Evolutionary conservation across 805 yeast genomes (phyloP).

Genomic region (Candida sonorensis): DNA sequence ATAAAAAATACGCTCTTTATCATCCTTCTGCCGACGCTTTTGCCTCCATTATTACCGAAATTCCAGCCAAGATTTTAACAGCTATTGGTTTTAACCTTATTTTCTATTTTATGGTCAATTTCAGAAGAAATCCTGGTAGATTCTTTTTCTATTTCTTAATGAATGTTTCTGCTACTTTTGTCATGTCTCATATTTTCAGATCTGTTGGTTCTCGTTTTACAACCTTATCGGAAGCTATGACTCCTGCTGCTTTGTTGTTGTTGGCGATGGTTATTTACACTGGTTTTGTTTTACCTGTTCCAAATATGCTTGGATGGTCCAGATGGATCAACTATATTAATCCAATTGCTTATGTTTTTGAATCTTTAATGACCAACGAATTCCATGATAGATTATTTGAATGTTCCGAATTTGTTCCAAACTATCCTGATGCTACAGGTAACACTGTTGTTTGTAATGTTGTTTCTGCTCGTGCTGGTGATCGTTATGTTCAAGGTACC

Average conservation of each 20-base stretch:
- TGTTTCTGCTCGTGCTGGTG: slow-evolving; percentile 37
- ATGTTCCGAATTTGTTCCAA: slow-evolving; percentile 43
- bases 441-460: slow-evolving; percentile 43
- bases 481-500: slow-evolving; percentile 43
- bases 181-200: slow-evolving; percentile 49
- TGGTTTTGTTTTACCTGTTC: slow-evolving; percentile 51
- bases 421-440: slow-evolving; percentile 36
- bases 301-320: slow-evolving; percentile 55
- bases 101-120: slow-evolving; percentile 45
- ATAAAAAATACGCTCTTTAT: slow-evolving; percentile 47
- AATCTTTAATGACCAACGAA: slow-evolving; percentile 50
- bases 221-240: slow-evolving; percentile 46
- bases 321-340: slow-evolving; percentile 48
- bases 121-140: slow-evolving; percentile 41
- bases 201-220: slow-evolving; percentile 40
- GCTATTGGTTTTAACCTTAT: slow-evolving; percentile 40
- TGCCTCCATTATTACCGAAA: slow-evolving; percentile 44
- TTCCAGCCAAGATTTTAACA: slow-evolving; percentile 39
- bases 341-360: slow-evolving; percentile 44
- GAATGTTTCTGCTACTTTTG: slow-evolving; percentile 34
- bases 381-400: slow-evolving; percentile 46
- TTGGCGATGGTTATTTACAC: slow-evolving; percentile 42
- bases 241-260: slow-evolving; percentile 46
- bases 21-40: slow-evolving; percentile 57
- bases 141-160: slow-evolving; percentile 47